These are phyloP conservation scores for Hirschioporus abietinus DNA, from an alignment of 768 basidiomycete genomes.

Conservation along the genomic window DNA sequence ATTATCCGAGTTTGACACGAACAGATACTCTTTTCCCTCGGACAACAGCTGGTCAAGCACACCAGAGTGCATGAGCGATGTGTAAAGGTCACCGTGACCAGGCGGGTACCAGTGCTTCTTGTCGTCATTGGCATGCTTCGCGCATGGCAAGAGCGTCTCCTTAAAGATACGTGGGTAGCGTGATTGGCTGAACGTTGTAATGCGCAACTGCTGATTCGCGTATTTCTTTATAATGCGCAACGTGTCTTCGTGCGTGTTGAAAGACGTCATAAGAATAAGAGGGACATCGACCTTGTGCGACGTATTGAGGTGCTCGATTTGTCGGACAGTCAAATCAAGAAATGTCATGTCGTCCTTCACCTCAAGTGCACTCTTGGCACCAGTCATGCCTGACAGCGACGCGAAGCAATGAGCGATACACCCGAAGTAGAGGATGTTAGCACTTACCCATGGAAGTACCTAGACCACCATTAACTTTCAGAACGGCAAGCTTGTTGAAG, in stretches of 20 bases:
- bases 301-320: slow-evolving; percentile 68
- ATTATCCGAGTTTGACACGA: slow-evolving; percentile 76
- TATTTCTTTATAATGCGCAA: slow-evolving; percentile 77
- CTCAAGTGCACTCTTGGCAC: slow-evolving; percentile 69
- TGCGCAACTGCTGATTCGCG: slow-evolving; percentile 71
- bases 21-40: slow-evolving; percentile 73
- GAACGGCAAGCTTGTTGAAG: slow-evolving; percentile 67
- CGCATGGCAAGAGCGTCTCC: slow-evolving; percentile 61
- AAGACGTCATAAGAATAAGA: slow-evolving; percentile 78
- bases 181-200: slow-evolving; percentile 68
- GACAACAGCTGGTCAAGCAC: slow-evolving; percentile 66
- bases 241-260: slow-evolving; percentile 78
- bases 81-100: slow-evolving; percentile 73
- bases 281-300: slow-evolving; percentile 61
- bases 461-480: slow-evolving; percentile 75
- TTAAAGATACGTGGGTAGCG: slow-evolving; percentile 70
- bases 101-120: slow-evolving; percentile 75
- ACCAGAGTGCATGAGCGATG: slow-evolving; percentile 64
- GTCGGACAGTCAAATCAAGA: slow-evolving; percentile 58
- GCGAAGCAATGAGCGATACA: not conserved
- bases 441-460: slow-evolving; percentile 56
- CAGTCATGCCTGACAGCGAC: slow-evolving; percentile 39
- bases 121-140: slow-evolving; percentile 50
- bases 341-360: slow-evolving; percentile 71
- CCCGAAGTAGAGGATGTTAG: not conserved